These are phyloP conservation scores for Irpex lacteus DNA, from an alignment of 1,284 basidiomycete species.

Conservation along the genomic window DNA sequence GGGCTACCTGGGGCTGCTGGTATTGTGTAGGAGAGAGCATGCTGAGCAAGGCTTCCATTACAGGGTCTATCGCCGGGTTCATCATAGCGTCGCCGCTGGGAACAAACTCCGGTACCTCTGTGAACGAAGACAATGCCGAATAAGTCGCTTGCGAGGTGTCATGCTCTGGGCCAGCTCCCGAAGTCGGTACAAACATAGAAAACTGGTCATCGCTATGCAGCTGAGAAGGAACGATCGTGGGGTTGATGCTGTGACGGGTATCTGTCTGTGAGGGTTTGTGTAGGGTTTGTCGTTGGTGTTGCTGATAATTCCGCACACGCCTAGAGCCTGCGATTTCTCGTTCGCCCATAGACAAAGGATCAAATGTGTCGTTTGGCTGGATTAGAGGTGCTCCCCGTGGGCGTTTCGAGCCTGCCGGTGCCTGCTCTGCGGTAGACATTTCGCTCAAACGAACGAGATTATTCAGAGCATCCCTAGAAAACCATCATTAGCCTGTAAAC, in stretches of 20 bases:
- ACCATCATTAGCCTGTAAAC: not conserved
- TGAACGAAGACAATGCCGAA: not conserved
- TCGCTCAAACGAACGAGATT: not conserved
- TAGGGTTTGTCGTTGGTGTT: not conserved
- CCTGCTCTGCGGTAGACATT: not conserved
- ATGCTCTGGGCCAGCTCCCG: not conserved
- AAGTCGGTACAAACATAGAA: not conserved
- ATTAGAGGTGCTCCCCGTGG: not conserved
- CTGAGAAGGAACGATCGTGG: not conserved
- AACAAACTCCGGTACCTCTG: not conserved
- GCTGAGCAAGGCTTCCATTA: not conserved
- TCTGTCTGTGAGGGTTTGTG: not conserved
- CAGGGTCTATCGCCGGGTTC: not conserved
- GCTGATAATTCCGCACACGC: not conserved
- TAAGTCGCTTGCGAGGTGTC: not conserved
- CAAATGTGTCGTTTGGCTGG: not conserved
- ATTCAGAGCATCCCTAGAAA: not conserved
- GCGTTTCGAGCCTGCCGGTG: not conserved
- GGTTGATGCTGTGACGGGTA: not conserved
- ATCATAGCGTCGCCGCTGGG: not conserved
- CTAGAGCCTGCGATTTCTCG: not conserved
- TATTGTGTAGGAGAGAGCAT: not conserved
- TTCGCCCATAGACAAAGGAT: not conserved
- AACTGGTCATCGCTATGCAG: not conserved
- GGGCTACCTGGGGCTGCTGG: not conserved